Evolutionary conservation across 495 filamentous ascomycete species (phyloP).

Genomic region (Aspergillus kassunensis): DNA sequence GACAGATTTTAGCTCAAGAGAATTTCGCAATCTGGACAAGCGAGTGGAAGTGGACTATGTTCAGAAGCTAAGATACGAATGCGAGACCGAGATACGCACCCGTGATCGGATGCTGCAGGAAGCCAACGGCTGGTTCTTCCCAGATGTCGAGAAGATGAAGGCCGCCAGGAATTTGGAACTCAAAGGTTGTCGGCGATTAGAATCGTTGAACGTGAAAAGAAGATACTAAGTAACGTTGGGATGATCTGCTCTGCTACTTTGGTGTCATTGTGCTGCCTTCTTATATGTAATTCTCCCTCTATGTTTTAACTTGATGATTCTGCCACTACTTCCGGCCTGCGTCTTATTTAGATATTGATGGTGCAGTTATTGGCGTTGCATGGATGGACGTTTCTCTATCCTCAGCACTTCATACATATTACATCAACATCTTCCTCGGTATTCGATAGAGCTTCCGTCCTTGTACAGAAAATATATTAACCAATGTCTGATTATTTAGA

Average conservation of each 20-base stretch:
- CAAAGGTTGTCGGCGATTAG: conserved; percentile 52
- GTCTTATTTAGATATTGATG: conserved; percentile 19
- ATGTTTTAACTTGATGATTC: conserved; percentile 6
- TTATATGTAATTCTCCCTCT: conserved; percentile 8
- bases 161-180: conserved; percentile 57
- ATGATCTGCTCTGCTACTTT: conserved; percentile 8
- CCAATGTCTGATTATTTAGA: too few species aligned
- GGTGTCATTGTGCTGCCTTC: not conserved
- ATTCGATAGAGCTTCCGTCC: too few species aligned
- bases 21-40: conserved; percentile 70
- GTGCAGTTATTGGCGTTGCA: conserved; percentile 21
- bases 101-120: conserved; percentile 66
- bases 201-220: conserved; percentile 43
- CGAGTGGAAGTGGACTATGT: conserved; percentile 72
- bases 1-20: conserved; percentile 57
- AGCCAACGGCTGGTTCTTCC: conserved; percentile 85
- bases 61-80: conserved; percentile 58
- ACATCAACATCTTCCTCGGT: too few species aligned
- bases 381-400: conserved; percentile 5
- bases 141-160: conserved; percentile 72
- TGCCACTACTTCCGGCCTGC: not conserved
- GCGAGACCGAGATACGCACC: conserved; percentile 63
- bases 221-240: conserved; percentile 20
- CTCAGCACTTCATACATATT: too few species aligned
- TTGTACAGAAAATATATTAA: too few species aligned